Base-by-base conservation (phyloP, 2,329 filamentous ascomycete species). In the Fusarium sp. region DNA sequence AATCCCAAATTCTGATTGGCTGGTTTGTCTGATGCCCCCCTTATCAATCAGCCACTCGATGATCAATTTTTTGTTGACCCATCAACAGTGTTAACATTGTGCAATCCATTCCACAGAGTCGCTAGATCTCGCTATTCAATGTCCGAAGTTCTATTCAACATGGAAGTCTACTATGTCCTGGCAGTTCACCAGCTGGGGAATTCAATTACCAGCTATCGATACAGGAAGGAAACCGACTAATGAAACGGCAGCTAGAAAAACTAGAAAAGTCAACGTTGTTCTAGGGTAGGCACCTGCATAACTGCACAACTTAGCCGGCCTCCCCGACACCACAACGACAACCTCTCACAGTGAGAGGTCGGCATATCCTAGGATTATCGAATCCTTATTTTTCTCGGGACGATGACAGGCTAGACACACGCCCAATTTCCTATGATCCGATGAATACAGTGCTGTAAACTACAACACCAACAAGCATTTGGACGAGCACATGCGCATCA, bases 41-140 rank as follows among this genome's bases (percentile, higher is more conserved):
- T 69, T 74, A 71, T 74, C 71, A 71, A 73, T 73, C 71, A 65
- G 56, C 60, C 70, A 70, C 58, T 65, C 27, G 46, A 25, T 46
- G 48, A 22, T 29, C 46, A 13, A 46, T n/a, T 30, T 63, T 70
- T 60, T 68, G 40, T 38, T 70, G 49, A 58, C 67, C 58, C 49
- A 70, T 55, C 30, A 51, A 54, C 46, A 72, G 54, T 67, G 44
- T 44, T 10, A 24, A 27, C 16, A 9, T n/a, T 38, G 58, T 53
- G 57, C 58, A 51, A 41, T 53, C 10, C 8, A 4, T 24, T 48
- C 45, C 52, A 51, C 55, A 56, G 18, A 32, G 55, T 62, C 58
- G 54, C 55, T 34, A 67, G 51, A 29, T 58, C 25, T 22, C 41
- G 22, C 44, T 38, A 18, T 57, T 22, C 27, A 25, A 34, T 22